Evolutionary conservation across 2,329 filamentous ascomycete genomes (phyloP).

Genomic region (Endoconidiophora laricicola): DNA sequence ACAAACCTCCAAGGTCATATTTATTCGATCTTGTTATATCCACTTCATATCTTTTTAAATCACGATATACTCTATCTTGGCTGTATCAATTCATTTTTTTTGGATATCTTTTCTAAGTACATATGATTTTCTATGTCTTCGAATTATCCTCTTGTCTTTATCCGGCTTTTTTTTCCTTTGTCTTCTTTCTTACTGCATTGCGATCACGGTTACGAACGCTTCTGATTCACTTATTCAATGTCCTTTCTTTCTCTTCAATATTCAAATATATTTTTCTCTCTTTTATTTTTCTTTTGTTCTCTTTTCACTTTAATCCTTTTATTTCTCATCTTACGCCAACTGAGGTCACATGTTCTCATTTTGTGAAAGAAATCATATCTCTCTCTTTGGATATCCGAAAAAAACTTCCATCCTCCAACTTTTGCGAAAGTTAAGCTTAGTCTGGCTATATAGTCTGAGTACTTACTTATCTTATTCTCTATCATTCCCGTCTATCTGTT

Average conservation of each 20-base stretch:
- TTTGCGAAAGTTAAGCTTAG: no score
- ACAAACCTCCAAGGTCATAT: background rate
- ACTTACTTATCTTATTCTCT: no score
- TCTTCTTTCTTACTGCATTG: conserved; percentile 10
- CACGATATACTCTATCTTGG: no score
- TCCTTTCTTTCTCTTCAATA: conserved; percentile 5
- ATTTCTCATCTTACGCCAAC: background rate
- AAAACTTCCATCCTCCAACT: no score
- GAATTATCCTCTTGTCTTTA: background rate
- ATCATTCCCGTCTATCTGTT: no score
- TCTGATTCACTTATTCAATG: conserved; percentile 4
- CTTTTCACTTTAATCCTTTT: background rate
- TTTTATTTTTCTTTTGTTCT: conserved; percentile 1
- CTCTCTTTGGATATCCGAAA: no score
- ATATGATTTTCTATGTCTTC: conserved; percentile 3
- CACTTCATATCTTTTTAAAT: background rate
- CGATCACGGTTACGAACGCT: conserved; percentile 13
- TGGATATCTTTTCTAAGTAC: conserved; percentile 2
- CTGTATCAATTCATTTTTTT: no score
- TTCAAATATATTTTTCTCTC: background rate
- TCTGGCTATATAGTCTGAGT: no score
- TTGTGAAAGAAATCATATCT: background rate
- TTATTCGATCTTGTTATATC: conserved; percentile 3
- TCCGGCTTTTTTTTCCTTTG: conserved; percentile 1
- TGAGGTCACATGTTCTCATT: background rate